Evolutionary conservation across 805 yeast genomes (phyloP).

Genomic region (Cyberlindnera meyerae): DNA sequence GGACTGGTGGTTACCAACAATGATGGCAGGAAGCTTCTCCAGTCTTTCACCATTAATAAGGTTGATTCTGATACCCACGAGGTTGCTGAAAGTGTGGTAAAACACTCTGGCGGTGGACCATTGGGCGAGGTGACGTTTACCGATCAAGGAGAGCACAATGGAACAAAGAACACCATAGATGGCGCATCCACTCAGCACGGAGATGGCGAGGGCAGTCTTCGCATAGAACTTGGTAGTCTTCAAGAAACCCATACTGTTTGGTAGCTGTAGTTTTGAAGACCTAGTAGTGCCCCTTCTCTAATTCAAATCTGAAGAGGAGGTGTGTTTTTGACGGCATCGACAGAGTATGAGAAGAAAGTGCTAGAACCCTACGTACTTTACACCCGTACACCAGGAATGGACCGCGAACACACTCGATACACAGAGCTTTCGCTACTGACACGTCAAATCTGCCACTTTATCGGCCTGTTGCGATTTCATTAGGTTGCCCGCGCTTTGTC

Average conservation of each 20-base stretch:
- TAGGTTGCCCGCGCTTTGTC: no score
- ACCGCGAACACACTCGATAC: no score
- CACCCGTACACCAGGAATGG: no score
- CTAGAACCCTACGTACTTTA: no score
- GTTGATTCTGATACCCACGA: slow-evolving; percentile 67
- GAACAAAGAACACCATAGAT: slow-evolving; percentile 78
- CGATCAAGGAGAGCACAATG: slow-evolving; percentile 54
- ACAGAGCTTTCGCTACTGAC: no score
- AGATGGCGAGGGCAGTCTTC: slow-evolving; percentile 51
- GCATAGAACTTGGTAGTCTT: slow-evolving; percentile 43
- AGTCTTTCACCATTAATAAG: slow-evolving; percentile 63
- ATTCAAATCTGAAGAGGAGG: no score
- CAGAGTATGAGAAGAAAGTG: no score
- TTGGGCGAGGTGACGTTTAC: slow-evolving; percentile 78
- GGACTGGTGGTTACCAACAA: slow-evolving; percentile 87
- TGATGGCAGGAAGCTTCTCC: slow-evolving; percentile 63
- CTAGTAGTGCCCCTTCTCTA: no score
- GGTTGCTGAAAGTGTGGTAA: slow-evolving; percentile 51
- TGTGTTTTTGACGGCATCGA: no score
- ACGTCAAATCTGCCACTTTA: no score
- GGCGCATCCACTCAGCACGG: slow-evolving; percentile 55
- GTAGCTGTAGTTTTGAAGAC: no score
- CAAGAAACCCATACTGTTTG: slow-evolving; percentile 4
- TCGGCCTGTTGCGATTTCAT: no score
- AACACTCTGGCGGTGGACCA: slow-evolving; percentile 86